These are phyloP conservation scores for Ustilago tritici DNA, from an alignment of 1,284 basidiomycete species.

Conservation along the genomic window DNA sequence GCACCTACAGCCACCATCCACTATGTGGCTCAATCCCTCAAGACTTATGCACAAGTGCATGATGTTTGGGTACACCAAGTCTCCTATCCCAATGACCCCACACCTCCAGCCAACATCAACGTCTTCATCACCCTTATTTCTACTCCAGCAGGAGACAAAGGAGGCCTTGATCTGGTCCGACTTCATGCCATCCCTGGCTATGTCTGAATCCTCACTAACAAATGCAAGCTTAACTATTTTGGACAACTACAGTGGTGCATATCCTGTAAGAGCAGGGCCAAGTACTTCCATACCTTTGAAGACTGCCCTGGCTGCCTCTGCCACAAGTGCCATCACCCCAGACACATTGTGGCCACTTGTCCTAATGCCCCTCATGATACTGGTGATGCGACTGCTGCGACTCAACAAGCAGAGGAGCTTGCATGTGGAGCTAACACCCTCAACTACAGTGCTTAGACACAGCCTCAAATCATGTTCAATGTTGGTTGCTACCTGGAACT, in stretches of 20 bases:
- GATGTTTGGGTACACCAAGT: no score
- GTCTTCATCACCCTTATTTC: no score
- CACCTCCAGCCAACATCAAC: no score
- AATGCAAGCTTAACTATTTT: conserved; percentile 1
- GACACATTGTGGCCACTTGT: background rate
- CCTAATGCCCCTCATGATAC: background rate
- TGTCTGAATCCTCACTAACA: background rate
- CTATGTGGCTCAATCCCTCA: no score
- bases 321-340: background rate
- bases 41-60: no score
- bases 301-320: background rate
- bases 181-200: conserved; percentile 6
- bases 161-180: no score
- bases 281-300: background rate
- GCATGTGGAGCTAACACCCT: background rate
- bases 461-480: no score
- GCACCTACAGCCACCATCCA: no score
- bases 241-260: conserved; percentile 3
- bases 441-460: background rate
- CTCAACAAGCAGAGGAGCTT: background rate
- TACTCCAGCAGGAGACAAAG: no score
- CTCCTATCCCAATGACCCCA: no score
- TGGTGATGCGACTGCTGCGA: no score
- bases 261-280: background rate
- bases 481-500: background rate